Conservation (phyloP, 176 grass and related monocot genomes). For the Aechmea fasciata region DNA sequence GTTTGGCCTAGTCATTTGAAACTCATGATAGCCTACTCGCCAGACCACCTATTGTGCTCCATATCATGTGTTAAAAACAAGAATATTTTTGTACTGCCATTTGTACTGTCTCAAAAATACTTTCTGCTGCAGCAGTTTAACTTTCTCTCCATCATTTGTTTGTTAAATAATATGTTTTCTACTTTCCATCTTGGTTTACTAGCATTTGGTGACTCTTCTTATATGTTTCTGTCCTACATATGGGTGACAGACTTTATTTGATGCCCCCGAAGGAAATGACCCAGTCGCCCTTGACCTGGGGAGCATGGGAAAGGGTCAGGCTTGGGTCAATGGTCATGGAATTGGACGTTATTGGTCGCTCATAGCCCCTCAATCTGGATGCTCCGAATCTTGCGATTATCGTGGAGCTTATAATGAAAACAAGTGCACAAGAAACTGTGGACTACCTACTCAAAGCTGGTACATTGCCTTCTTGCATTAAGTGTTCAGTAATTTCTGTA, state of each 20-base stretch:
- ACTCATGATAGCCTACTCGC: too few relatives aligned
- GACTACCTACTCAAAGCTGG: constrained; percentile 85
- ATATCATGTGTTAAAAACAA: too few relatives aligned
- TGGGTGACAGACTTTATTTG: constrained; percentile 50
- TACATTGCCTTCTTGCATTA: constrained; percentile 21
- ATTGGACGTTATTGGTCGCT: constrained; percentile 86
- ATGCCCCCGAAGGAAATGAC: constrained; percentile 59
- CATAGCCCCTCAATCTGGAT: constrained; percentile 59
- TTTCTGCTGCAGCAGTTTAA: too few relatives aligned
- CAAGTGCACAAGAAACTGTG: constrained; percentile 82
- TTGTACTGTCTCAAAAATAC: too few relatives aligned
- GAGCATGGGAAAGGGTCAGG: constrained; percentile 96
- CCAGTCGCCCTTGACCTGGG: constrained; percentile 76
- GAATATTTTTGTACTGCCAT: too few relatives aligned
- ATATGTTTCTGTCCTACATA: too few relatives aligned
- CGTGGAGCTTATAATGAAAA: constrained; percentile 56
- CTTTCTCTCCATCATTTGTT: too few relatives aligned
- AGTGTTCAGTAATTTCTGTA: background rate
- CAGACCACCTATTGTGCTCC: too few relatives aligned
- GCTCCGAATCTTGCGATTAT: constrained; percentile 57
- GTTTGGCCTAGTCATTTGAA: too few relatives aligned
- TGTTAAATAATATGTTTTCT: too few relatives aligned
- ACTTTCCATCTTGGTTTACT: too few relatives aligned
- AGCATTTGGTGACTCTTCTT: too few relatives aligned
- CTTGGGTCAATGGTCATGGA: constrained; percentile 77